These are phyloP conservation scores for Exidia glandulosa DNA, from an alignment of 768 basidiomycete genomes.

Conservation along the genomic window DNA sequence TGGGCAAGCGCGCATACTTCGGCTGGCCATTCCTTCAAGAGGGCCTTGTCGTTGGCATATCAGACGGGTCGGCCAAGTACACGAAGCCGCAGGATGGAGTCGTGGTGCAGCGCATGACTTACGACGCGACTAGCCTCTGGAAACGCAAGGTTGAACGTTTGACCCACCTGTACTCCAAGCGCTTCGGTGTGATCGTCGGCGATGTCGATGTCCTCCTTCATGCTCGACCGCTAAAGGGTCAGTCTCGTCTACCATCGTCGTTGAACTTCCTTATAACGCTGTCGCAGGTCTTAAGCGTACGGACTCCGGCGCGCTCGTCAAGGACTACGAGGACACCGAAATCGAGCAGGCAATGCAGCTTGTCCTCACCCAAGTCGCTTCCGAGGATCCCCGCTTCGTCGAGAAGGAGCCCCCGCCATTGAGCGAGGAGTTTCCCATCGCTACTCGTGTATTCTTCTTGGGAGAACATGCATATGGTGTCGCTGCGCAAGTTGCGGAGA, in stretches of 20 bases:
- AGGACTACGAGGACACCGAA: constrained; percentile 84
- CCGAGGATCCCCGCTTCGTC: constrained; percentile 80
- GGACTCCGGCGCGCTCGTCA: constrained; percentile 83
- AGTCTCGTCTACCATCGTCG: constrained; percentile 6
- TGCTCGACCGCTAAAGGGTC: constrained; percentile 85
- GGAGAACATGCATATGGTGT: constrained; percentile 94
- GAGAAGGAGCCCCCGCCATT: constrained; percentile 77
- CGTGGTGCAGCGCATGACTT: constrained; percentile 62
- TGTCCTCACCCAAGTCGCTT: constrained; percentile 64
- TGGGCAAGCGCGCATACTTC: constrained; percentile 68
- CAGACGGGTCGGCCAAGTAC: constrained; percentile 80
- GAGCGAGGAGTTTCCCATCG: constrained; percentile 80
- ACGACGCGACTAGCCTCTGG: constrained; percentile 62
- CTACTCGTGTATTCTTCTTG: constrained; percentile 89
- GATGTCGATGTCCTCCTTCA: constrained; percentile 72
- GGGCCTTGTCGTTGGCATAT: constrained; percentile 75
- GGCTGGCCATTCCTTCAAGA: constrained; percentile 96
- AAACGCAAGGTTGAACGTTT: constrained; percentile 71
- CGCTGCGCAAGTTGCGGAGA: constrained; percentile 76
- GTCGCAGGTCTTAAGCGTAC: constrained; percentile 72
- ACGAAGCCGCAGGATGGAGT: constrained; percentile 53
- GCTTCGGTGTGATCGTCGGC: constrained; percentile 77
- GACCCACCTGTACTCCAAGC: constrained; percentile 80
- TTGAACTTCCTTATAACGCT: background rate
- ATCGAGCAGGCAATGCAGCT: constrained; percentile 82